Base-by-base conservation (phyloP, 129 eudicot genomes). In the Cynara cardunculus region DNA sequence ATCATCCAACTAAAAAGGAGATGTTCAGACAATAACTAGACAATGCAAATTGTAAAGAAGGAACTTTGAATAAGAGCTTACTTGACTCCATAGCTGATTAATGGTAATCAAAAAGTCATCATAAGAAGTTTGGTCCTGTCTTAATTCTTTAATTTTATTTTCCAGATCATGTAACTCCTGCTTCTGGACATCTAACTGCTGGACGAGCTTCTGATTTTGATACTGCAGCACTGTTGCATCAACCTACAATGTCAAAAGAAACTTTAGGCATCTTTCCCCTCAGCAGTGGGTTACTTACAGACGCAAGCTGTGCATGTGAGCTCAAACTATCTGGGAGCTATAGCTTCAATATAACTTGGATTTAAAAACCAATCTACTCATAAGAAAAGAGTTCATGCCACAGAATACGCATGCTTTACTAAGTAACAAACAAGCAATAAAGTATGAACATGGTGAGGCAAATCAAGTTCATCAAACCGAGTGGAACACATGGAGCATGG, bases 131-230 rank as follows among this genome's bases (percentile, higher is more conserved):
- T 96, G 99, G 56, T 89, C 89, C 73, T 87, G 95, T 76, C 83
- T 88, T 46, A 91, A 79, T 77, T 91, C 95, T 79, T 88, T 81
- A 35, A 96, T 82, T 79, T 93, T 96, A 73, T 85, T 88, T 86
- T 93, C 96, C 80, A 93, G 93, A 78, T 87, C 97, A 82, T 92
- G 97, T 75, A 96, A 78, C 78, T 92, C 92, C 62, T 93, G 93
- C 91, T 89, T 96, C 88, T 93, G 97, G 49, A 73, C 82, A 37
- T 96, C 99, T 84, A 96, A 82, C 81, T 92, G 98, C 79, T 96
- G 98, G 69, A 96, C 98, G 24, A 96, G 97, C 80, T 88, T 89
- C 77, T 96, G 99, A 87, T 96, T 96, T 84, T 93, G 97, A 84
- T 88, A 85, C 88, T 96, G 99, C 44, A 96, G 91, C 80, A 88